Evolutionary conservation across 2,329 filamentous ascomycete species (phyloP), one percentile per base, ranked within the genome.

Genomic region (Chaetothyriales sp.): DNA sequence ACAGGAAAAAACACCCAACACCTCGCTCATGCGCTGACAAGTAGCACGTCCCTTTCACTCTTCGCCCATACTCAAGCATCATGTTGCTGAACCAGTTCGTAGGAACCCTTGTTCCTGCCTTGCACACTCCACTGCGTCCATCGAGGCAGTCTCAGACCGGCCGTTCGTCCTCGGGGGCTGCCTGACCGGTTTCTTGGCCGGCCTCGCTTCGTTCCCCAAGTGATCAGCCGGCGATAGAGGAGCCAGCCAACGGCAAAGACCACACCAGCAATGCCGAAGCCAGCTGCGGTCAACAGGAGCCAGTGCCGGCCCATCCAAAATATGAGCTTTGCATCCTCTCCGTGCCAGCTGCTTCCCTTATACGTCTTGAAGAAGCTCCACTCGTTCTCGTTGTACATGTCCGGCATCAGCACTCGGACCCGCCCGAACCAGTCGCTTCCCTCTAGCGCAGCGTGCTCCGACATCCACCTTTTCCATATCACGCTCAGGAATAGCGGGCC

Each of bases 401-500:
- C 76, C 12, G 76, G 78, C 74, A 84, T 84, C 49, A 86, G 68
- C 46, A 86, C 75, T 51, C 82, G 72, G 5, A 86, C 74, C 28
- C 79, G 72, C n/a, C 75, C 60, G 62, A 65, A 25, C 72, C 68
- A 44, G 65, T 64, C 9, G 9, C 26, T 28, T 8, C 45, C 45
- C 66, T 73, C 44, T 1, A 68, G 64, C 20, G 64, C 60, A 5
- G 63, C 60, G 39, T 68, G 69, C 18, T 71, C 68, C 32, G 74
- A 71, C 64, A 80, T 79, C 65, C 84, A 88, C 64, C 86, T 79
- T 62, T 84, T 80, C 81, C 84, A 84, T 53, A 86, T 76, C 43
- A 88, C 76, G 51, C 79, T 85, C 45, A 89, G 67, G 69, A 86
- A 89, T 26, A 89, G 70, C 0, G 84, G 84, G 0, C 84, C 84